phyloP scores from a whole-genome alignment of 2,329 filamentous ascomycete species.

The Sclerotinia minor region DNA sequence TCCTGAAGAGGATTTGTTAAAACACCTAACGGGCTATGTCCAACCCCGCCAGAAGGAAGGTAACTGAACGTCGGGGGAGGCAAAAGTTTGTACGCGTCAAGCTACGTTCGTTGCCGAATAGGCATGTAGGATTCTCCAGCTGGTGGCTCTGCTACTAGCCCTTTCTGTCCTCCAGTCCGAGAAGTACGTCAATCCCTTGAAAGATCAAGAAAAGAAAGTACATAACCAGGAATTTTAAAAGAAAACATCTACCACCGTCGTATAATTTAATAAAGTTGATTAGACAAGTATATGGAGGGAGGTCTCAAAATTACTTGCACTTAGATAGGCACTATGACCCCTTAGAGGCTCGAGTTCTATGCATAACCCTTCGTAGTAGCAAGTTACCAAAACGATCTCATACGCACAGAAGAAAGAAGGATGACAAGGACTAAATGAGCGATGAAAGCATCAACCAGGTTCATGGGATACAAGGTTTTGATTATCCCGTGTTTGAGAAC shows the following conservation, averaged over 20 bases:
- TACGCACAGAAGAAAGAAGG: conserved; percentile 14
- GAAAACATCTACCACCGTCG: background rate
- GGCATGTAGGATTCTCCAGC: background rate
- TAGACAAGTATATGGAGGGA: background rate
- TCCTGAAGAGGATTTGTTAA: background rate
- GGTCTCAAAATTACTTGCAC: background rate
- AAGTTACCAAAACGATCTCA: conserved; percentile 2
- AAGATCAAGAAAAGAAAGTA: background rate
- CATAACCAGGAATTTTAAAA: background rate
- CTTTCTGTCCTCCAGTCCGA: background rate
- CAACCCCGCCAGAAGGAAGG: background rate
- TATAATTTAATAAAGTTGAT: background rate
- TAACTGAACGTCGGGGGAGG: background rate
- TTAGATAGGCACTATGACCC: background rate
- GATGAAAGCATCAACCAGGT: conserved; percentile 12
- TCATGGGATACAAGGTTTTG: conserved; percentile 12
- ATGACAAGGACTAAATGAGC: conserved; percentile 1
- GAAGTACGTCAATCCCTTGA: background rate
- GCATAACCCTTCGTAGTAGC: conserved; percentile 9
- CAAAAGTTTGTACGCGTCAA: background rate
- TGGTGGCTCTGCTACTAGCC: background rate
- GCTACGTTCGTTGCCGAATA: background rate
- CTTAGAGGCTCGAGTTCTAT: conserved; percentile 11
- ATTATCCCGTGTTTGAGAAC: conserved; percentile 8
- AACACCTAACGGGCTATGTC: background rate